Conservation (phyloP, 106 monocot genomes). For the Acorus calamus region DNA sequence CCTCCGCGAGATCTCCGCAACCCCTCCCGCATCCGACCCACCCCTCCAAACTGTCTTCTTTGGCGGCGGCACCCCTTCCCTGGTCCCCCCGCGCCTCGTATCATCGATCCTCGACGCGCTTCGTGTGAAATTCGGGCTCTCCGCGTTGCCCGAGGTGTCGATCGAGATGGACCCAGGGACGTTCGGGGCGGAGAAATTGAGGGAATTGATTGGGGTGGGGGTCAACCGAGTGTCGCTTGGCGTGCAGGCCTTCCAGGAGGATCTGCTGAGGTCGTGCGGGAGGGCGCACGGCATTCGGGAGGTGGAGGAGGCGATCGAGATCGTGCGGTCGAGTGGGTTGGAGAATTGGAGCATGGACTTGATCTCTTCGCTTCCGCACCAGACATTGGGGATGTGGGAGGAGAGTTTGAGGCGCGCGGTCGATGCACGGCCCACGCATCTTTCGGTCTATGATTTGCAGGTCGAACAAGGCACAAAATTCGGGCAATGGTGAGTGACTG, state of each 20-base stretch:
- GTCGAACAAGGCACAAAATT: conserved; percentile 99
- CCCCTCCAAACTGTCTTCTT: conserved; percentile 77
- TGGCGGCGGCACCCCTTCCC: conserved; percentile 91
- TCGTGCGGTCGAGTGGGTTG: conserved; percentile 35
- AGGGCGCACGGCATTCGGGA: conserved; percentile 70
- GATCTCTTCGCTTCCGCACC: conserved; percentile 74
- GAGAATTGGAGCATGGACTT: conserved; percentile 93
- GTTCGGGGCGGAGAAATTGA: conserved; percentile 42
- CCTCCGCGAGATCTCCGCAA: conserved; percentile 63
- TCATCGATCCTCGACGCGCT: conserved; percentile 35
- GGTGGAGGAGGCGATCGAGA: conserved; percentile 64
- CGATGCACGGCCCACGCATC: conserved; percentile 46
- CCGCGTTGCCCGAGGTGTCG: conserved; percentile 46
- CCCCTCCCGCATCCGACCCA: conserved; percentile 1
- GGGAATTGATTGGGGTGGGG: conserved; percentile 43
- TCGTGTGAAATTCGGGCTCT: conserved; percentile 30
- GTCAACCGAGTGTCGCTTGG: conserved; percentile 92
- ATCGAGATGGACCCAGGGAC: conserved; percentile 99
- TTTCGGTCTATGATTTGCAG: conserved; percentile 92
- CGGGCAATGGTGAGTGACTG: conserved; percentile 50
- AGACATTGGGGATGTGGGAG: conserved; percentile 81
- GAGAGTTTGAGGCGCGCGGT: conserved; percentile 51
- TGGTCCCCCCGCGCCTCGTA: conserved; percentile 62
- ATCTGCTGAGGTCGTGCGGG: conserved; percentile 63
- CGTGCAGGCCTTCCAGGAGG: conserved; percentile 94